A percentile compares a stretch with the other conserved stretches of the same genome.
These are phyloP conservation scores for Collybia nuda DNA, from an alignment of 768 basidiomycete genomes.

Conservation along the genomic window DNA sequence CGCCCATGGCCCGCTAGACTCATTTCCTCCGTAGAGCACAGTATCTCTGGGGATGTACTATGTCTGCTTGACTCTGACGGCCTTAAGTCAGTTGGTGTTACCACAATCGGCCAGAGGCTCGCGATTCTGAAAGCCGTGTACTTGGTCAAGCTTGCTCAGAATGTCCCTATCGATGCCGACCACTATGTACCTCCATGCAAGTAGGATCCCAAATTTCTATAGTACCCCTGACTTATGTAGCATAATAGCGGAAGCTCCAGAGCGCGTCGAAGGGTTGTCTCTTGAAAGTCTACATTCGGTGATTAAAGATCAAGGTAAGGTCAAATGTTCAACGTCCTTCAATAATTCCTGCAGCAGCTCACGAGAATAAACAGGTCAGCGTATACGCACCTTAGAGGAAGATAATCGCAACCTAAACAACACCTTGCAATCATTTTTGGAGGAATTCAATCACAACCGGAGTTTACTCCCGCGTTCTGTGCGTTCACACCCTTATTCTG, in stretches of 20 bases:
- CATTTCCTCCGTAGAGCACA: slow-evolving; percentile 63
- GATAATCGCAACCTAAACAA: slow-evolving; percentile 74
- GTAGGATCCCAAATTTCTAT: slow-evolving; percentile 24
- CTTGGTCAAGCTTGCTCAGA: slow-evolving; percentile 80
- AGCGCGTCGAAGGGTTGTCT: slow-evolving; percentile 50
- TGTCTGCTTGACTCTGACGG: slow-evolving; percentile 80
- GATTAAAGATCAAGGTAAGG: slow-evolving; percentile 73
- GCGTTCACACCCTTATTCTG: slow-evolving; percentile 14
- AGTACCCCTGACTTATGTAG: slow-evolving; percentile 6
- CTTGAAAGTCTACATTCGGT: slow-evolving; percentile 67
- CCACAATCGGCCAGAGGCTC: slow-evolving; percentile 89
- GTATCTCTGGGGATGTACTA: slow-evolving; percentile 88
- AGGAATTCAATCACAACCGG: slow-evolving; percentile 56
- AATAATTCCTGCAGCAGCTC: not conserved
- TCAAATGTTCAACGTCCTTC: slow-evolving; percentile 6
- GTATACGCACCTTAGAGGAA: slow-evolving; percentile 69
- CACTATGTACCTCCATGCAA: slow-evolving; percentile 89
- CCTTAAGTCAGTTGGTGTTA: slow-evolving; percentile 83
- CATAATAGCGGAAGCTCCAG: slow-evolving; percentile 55
- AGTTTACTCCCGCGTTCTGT: slow-evolving; percentile 40
- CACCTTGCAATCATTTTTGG: slow-evolving; percentile 60
- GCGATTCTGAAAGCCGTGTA: slow-evolving; percentile 93
- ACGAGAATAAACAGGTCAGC: slow-evolving; percentile 47
- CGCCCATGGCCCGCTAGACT: slow-evolving; percentile 7
- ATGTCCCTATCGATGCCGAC: slow-evolving; percentile 78